Conservation (phyloP, 2,329 filamentous ascomycete species). For the Colletotrichum tropicale region DNA sequence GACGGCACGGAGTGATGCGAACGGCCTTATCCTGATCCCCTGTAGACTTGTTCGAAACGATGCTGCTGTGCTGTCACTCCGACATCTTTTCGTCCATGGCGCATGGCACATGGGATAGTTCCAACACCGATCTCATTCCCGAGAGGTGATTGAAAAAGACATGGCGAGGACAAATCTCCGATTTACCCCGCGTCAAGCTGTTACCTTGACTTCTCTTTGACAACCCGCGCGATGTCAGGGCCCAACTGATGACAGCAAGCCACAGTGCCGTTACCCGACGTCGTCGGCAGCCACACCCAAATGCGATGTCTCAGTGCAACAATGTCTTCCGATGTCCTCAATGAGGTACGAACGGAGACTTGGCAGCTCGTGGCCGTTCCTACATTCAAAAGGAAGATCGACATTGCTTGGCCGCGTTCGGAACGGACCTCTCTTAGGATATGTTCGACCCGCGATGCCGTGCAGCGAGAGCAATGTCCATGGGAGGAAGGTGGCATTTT, state of each 20-base stretch:
- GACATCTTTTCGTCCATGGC: neutral
- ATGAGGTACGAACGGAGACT: neutral
- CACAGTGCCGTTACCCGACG: neutral
- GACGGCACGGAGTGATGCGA: neutral
- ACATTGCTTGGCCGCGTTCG: neutral
- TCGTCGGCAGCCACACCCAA: neutral
- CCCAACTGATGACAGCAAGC: neutral
- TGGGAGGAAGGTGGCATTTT: neutral
- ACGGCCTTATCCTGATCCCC: neutral
- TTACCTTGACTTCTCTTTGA: neutral
- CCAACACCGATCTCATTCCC: neutral
- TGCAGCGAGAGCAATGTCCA: neutral
- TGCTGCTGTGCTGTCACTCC: neutral
- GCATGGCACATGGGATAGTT: neutral
- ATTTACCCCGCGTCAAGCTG: neutral
- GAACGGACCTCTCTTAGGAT: neutral
- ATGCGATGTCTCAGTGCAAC: neutral
- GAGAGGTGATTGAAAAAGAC: neutral
- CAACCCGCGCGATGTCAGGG: neutral
- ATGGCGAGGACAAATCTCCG: neutral
- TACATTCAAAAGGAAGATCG: neutral
- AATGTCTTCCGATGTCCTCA: neutral
- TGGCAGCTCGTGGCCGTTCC: slow-evolving; percentile 1
- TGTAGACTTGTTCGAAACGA: neutral
- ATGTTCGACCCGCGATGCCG: neutral